These are phyloP conservation scores for Thalassiosira livingstoniorum DNA, from an alignment of 352 stramenopile species.

Conservation along the genomic window DNA sequence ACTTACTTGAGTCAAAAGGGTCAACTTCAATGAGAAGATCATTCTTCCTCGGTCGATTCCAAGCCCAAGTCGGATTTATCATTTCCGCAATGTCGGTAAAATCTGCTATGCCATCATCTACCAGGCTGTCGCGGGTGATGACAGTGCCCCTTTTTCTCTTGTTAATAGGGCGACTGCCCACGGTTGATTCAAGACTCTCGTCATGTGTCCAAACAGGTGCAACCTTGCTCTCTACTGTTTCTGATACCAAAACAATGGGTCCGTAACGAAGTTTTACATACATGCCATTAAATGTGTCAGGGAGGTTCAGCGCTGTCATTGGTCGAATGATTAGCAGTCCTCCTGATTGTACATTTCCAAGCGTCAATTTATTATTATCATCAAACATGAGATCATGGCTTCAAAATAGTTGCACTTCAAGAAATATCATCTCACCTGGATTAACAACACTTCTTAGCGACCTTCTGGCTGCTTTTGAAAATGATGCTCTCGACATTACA, in stretches of 20 bases:
- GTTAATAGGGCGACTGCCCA: neutral
- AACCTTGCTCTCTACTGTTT: conserved; percentile 82
- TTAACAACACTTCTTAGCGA: conserved; percentile 61
- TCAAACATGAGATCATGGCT: conserved; percentile 10
- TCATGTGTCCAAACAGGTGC: conserved; percentile 74
- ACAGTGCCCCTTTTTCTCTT: neutral
- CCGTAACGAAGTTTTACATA: conserved; percentile 80
- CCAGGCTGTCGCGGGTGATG: neutral
- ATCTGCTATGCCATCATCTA: conserved; percentile 33
- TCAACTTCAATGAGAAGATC: conserved; percentile 81
- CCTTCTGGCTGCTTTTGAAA: conserved; percentile 63
- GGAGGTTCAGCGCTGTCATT: conserved; percentile 83
- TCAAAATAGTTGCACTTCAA: neutral
- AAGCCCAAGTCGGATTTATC: conserved; percentile 46
- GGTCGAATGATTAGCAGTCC: conserved; percentile 77
- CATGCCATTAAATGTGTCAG: conserved; percentile 81
- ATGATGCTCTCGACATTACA: conserved; percentile 54
- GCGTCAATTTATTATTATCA: neutral
- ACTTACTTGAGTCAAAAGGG: conserved; percentile 83
- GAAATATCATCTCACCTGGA: conserved; percentile 39
- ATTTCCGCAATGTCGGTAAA: conserved; percentile 62
- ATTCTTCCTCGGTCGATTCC: conserved; percentile 57
- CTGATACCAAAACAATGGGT: conserved; percentile 59
- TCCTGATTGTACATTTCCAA: too few species aligned
- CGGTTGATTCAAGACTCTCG: conserved; percentile 27